phyloP scores from a whole-genome alignment of 306 rosid genomes.

The Vicia faba region DNA sequence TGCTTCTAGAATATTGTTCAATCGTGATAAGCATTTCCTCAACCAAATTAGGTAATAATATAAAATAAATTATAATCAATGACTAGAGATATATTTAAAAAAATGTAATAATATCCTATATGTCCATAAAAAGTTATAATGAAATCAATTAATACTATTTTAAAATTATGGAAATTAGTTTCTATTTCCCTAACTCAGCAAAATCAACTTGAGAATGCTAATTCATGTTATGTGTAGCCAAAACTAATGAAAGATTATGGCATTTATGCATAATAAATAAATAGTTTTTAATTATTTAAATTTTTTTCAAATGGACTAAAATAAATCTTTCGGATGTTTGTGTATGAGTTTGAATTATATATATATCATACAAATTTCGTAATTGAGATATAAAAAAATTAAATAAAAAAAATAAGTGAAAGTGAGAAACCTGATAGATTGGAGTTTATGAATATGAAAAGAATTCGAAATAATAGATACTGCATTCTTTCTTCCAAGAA shows the following conservation, averaged over 20 bases:
- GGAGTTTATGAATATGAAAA: background rate
- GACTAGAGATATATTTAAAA: too few species aligned
- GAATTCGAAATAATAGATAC: background rate
- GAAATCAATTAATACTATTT: background rate
- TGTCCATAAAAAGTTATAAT: background rate
- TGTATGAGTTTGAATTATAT: background rate
- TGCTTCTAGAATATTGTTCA: background rate
- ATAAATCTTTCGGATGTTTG: background rate
- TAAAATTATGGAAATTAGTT: background rate
- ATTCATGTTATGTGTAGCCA: background rate
- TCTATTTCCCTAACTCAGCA: background rate
- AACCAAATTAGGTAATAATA: background rate
- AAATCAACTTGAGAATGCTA: background rate
- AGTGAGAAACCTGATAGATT: slow-evolving; percentile 1
- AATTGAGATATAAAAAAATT: background rate
- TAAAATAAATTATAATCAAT: background rate
- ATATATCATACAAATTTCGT: background rate
- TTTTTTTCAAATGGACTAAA: background rate
- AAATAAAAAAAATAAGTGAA: background rate
- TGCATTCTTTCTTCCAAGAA: background rate
- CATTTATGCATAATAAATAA: background rate
- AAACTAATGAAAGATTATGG: slow-evolving; percentile 1
- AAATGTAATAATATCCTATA: too few species aligned
- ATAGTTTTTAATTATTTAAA: too few species aligned
- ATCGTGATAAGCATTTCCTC: background rate